Percentiles rank a stretch among this genome's conserved stretches.
Conservation (phyloP, 1,139 yeast species). For the Pichia sp. region DNA sequence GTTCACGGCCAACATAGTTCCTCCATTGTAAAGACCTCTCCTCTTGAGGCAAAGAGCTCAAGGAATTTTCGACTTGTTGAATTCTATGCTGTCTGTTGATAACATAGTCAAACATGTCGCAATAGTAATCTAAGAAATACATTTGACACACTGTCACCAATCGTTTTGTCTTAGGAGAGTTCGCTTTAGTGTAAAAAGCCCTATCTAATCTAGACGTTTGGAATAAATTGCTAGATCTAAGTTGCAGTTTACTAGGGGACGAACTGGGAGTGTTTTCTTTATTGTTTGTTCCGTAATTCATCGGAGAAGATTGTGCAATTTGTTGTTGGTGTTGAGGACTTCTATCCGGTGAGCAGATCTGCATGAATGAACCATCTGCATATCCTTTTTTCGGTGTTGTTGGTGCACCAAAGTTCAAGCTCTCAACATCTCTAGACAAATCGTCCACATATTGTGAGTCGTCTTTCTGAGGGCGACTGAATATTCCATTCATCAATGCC, state of each 20-base stretch:
- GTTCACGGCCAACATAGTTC: slow-evolving; percentile 77
- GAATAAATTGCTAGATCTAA: slow-evolving; percentile 23
- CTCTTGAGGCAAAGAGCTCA: slow-evolving; percentile 44
- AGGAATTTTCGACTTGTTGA: slow-evolving; percentile 57
- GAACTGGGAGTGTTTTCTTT: slow-evolving; percentile 36
- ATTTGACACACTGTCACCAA: slow-evolving; percentile 76
- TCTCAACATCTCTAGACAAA: slow-evolving; percentile 32
- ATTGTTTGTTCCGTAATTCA: slow-evolving; percentile 21
- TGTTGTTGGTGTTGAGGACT: slow-evolving; percentile 17
- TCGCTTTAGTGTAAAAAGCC: slow-evolving; percentile 57
- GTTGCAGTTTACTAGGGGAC: slow-evolving; percentile 17
- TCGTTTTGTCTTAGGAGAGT: slow-evolving; percentile 75
- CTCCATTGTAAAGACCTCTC: slow-evolving; percentile 73
- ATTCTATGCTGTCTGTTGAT: slow-evolving; percentile 81
- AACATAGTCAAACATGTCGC: slow-evolving; percentile 92
- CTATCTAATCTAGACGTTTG: slow-evolving; percentile 37
- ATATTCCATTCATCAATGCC: slow-evolving; percentile 31
- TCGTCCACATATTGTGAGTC: slow-evolving; percentile 31
- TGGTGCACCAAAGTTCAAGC: slow-evolving; percentile 30
- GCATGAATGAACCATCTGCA: slow-evolving; percentile 28
- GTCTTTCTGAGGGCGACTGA: slow-evolving; percentile 27
- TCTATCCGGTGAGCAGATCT: slow-evolving; percentile 31
- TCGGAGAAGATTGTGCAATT: neutral
- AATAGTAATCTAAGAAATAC: slow-evolving; percentile 89
- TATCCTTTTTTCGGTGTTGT: slow-evolving; percentile 23